Percentiles rank a stretch among this genome's conserved stretches.
phyloP scores from a whole-genome alignment of 2,329 filamentous ascomycete species.

The Venturia oleaginea region DNA sequence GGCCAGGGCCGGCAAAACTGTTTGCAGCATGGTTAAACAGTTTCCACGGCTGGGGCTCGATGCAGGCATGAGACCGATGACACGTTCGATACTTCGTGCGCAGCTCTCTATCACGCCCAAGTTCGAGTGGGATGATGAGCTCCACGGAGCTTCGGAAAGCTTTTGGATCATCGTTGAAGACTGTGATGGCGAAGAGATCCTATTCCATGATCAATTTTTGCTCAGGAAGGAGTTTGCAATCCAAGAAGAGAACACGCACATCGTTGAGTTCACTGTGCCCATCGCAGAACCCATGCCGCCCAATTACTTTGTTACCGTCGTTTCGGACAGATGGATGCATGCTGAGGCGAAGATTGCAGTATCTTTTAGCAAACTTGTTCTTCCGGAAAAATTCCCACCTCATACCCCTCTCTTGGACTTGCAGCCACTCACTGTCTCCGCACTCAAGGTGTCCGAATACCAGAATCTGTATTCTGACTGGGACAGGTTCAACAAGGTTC shows the following conservation, averaged over 20 bases:
- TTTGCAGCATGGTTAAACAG: slow-evolving; percentile 80
- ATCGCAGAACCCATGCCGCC: slow-evolving; percentile 97
- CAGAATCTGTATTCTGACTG: slow-evolving; percentile 72
- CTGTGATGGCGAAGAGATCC: slow-evolving; percentile 89
- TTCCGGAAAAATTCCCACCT: slow-evolving; percentile 91
- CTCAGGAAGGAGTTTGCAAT: slow-evolving; percentile 81
- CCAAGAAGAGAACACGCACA: slow-evolving; percentile 69
- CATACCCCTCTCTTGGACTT: slow-evolving; percentile 88
- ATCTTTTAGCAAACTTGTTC: slow-evolving; percentile 80
- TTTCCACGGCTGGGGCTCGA: slow-evolving; percentile 90
- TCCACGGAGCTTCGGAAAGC: slow-evolving; percentile 81
- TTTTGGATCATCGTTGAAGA: slow-evolving; percentile 99
- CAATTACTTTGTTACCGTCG: slow-evolving; percentile 92
- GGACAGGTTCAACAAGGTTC: slow-evolving; percentile 90
- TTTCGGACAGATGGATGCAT: slow-evolving; percentile 98
- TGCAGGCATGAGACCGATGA: slow-evolving; percentile 90
- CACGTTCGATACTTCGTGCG: slow-evolving; percentile 81
- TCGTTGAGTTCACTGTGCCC: slow-evolving; percentile 92
- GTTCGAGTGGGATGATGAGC: slow-evolving; percentile 86
- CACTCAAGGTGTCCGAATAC: slow-evolving; percentile 79
- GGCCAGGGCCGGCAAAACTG: slow-evolving; percentile 75
- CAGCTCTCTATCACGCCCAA: slow-evolving; percentile 88
- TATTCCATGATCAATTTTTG: slow-evolving; percentile 91
- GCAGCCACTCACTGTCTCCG: slow-evolving; percentile 80
- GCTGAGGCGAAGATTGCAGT: slow-evolving; percentile 89